Percentiles rank a stretch among this genome's conserved stretches.
These are phyloP conservation scores for Globisporangium cystogenes DNA, from an alignment of 352 stramenopile genomes.

Conservation along the genomic window DNA sequence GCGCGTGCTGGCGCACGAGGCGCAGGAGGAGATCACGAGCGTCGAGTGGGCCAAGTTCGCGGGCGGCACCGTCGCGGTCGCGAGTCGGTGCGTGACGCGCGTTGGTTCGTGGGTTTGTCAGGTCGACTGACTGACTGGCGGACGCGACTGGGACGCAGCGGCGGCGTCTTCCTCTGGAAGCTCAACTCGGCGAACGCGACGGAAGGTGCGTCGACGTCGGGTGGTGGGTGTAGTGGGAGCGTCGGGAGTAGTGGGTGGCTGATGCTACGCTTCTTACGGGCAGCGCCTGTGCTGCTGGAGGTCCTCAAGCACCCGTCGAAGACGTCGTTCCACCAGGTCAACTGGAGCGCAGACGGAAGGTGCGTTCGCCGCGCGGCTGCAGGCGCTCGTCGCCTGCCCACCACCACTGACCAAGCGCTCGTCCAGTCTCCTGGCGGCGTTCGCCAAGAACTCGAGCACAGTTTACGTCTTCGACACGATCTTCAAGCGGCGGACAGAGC, in stretches of 20 bases:
- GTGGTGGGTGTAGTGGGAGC: background rate
- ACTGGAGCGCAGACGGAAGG: conserved; percentile 70
- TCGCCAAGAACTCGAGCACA: conserved; percentile 32
- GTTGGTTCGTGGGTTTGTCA: background rate
- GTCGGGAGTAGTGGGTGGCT: too few relatives aligned
- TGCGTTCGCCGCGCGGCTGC: conserved; percentile 1
- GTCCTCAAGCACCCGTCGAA: conserved; percentile 55
- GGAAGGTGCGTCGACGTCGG: conserved; percentile 13
- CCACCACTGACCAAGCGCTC: too few relatives aligned
- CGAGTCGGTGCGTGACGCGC: conserved; percentile 30
- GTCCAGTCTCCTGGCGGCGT: conserved; percentile 56
- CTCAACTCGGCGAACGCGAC: conserved; percentile 30
- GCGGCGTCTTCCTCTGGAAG: conserved; percentile 69
- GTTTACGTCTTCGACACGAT: conserved; percentile 61
- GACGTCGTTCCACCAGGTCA: conserved; percentile 41
- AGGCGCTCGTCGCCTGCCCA: too few relatives aligned
- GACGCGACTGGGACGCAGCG: conserved; percentile 14
- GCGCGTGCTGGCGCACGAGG: conserved; percentile 53
- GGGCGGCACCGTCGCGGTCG: conserved; percentile 53
- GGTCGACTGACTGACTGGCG: background rate
- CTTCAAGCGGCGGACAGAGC: conserved; percentile 46
- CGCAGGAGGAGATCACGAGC: conserved; percentile 47
- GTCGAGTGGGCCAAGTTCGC: conserved; percentile 64
- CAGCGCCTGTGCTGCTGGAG: conserved; percentile 39
- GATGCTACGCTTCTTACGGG: background rate